Conservation (phyloP, 345 rosid genomes). For the Linum lewisii region DNA sequence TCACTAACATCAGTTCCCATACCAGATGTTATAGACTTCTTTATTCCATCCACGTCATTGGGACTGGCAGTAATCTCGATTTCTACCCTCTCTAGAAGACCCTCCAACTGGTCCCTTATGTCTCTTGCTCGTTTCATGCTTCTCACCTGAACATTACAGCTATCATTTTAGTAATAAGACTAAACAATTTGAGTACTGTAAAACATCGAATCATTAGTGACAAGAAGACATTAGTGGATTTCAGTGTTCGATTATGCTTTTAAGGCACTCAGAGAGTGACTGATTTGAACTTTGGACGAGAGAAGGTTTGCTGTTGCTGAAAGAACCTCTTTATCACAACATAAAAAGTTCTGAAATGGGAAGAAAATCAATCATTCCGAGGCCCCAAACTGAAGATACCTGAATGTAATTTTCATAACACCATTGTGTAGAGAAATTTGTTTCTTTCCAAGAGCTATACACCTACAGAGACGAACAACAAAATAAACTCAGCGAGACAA, state of each 20-base stretch:
- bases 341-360: too few species aligned
- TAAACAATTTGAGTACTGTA: constrained; percentile 6
- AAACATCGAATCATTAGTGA: not conserved
- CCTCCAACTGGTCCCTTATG: constrained; percentile 85
- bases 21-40: constrained; percentile 86
- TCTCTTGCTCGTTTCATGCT: constrained; percentile 99
- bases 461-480: constrained; percentile 40
- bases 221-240: not conserved
- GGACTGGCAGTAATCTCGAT: constrained; percentile 60
- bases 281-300: too few species aligned
- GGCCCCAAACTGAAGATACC: constrained; percentile 24
- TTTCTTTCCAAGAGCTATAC: constrained; percentile 89
- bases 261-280: too few species aligned
- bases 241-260: too few species aligned
- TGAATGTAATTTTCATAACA: constrained; percentile 97
- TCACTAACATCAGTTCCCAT: constrained; percentile 4
- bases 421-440: constrained; percentile 94
- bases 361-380: not conserved
- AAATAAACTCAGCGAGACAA: constrained; percentile 7
- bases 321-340: too few species aligned
- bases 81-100: constrained; percentile 94
- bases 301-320: too few species aligned
- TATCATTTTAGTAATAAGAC: constrained; percentile 8
- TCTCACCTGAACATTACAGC: constrained; percentile 51
- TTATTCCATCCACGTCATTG: constrained; percentile 60